Evolutionary conservation across 2,329 filamentous ascomycete genomes (phyloP).

Genomic region (Lizonia empirigonia): DNA sequence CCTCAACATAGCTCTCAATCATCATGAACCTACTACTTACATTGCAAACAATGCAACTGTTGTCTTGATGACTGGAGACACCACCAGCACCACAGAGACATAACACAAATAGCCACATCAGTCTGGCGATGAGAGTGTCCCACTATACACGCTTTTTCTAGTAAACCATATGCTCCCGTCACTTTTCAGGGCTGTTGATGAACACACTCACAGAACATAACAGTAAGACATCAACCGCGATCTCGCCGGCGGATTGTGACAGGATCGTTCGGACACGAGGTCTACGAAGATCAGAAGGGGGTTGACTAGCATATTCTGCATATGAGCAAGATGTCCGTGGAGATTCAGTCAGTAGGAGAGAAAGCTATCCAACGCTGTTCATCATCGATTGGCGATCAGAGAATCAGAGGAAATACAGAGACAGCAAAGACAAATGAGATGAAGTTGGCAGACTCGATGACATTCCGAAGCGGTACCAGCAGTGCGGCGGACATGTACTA

Average conservation of each 20-base stretch:
- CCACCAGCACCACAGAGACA: background rate
- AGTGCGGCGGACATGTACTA: too few relatives aligned
- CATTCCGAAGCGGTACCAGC: too few relatives aligned
- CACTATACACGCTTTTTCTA: too few relatives aligned
- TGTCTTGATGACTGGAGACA: background rate
- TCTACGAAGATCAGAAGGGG: background rate
- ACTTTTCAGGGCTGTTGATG: background rate
- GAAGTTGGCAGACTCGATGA: too few relatives aligned
- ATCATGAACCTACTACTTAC: background rate
- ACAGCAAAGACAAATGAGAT: too few relatives aligned
- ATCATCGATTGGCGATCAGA: too few relatives aligned
- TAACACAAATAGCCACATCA: background rate
- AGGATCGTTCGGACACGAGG: background rate
- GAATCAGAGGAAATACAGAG: too few relatives aligned
- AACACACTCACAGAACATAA: background rate
- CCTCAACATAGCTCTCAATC: background rate
- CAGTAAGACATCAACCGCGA: background rate
- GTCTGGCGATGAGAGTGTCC: too few relatives aligned
- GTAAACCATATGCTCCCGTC: too few relatives aligned
- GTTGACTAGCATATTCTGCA: background rate
- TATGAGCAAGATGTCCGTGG: too few relatives aligned
- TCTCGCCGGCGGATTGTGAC: background rate
- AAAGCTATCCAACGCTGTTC: too few relatives aligned
- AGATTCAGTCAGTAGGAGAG: too few relatives aligned
- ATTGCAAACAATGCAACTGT: background rate